Evolutionary conservation across 768 basidiomycete species (phyloP).

Genomic region (Naganishia antarctica): DNA sequence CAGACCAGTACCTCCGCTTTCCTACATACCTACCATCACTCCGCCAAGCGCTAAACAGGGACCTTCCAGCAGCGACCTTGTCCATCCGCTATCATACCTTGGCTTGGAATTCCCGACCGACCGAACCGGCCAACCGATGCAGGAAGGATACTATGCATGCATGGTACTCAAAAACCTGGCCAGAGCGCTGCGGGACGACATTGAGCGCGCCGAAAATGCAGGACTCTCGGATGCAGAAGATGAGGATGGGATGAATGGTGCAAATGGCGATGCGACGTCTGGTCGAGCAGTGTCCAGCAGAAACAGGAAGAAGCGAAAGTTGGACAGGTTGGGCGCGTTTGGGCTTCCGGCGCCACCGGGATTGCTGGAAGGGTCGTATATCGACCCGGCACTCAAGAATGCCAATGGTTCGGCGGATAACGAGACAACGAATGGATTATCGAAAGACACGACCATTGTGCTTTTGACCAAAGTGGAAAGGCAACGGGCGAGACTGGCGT

Average conservation of each 20-base stretch:
- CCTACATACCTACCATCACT: conserved; percentile 56
- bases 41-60: not conserved
- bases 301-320: conserved; percentile 33
- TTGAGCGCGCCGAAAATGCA: conserved; percentile 24
- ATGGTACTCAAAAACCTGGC: conserved; percentile 79
- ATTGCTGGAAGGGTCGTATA: conserved; percentile 54
- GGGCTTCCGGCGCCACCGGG: conserved; percentile 68
- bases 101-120: conserved; percentile 31
- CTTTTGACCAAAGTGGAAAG: not conserved
- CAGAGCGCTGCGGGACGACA: conserved; percentile 58
- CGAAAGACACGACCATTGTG: not conserved
- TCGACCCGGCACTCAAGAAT: not conserved
- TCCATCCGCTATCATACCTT: conserved; percentile 49
- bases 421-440: too few species aligned
- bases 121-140: conserved; percentile 57
- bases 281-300: conserved; percentile 16
- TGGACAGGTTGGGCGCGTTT: conserved; percentile 70
- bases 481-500: conserved; percentile 8
- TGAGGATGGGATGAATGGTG: conserved; percentile 2
- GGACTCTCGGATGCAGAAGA: not conserved
- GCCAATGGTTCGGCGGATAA: not conserved
- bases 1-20: conserved; percentile 68
- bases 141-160: conserved; percentile 61
- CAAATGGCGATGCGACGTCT: conserved; percentile 13
- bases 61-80: not conserved